Conservation (phyloP, 1,139 yeast genomes). For the Diutina sp. region DNA sequence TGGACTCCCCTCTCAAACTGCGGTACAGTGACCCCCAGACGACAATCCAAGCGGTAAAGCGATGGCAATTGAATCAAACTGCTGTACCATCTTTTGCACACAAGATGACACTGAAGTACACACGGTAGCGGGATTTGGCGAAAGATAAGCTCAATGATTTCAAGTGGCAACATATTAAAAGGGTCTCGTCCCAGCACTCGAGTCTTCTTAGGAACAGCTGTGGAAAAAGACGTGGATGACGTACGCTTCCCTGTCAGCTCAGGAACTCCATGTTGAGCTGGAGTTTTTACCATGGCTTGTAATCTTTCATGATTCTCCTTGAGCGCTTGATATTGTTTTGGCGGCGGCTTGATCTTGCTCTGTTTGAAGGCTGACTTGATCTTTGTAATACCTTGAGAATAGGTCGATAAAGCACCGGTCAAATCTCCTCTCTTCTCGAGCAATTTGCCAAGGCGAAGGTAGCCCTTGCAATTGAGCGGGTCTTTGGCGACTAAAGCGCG, state of each 20-base stretch:
- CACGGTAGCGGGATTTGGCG: neutral
- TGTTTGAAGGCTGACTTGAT: neutral
- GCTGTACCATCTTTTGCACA: neutral
- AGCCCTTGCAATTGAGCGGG: neutral
- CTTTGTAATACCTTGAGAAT: neutral
- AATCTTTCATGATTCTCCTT: neutral
- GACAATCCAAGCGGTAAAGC: neutral
- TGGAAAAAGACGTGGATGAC: neutral
- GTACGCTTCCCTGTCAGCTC: neutral
- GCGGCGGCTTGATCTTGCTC: neutral
- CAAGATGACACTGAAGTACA: neutral
- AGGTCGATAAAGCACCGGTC: neutral
- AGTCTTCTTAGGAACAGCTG: neutral
- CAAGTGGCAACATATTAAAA: neutral
- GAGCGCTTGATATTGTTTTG: neutral
- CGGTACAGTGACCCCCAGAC: neutral
- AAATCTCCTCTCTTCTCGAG: neutral
- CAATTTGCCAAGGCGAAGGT: neutral
- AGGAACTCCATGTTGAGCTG: neutral
- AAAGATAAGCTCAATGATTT: neutral
- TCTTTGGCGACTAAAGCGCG: neutral
- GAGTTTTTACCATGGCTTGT: neutral
- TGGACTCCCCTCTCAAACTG: neutral
- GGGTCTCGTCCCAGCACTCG: neutral
- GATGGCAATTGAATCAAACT: neutral